A percentile compares a stretch with the other conserved stretches of the same genome.
phyloP scores from a whole-genome alignment of 352 stramenopile genomes.

The Pythium dissimile region DNA sequence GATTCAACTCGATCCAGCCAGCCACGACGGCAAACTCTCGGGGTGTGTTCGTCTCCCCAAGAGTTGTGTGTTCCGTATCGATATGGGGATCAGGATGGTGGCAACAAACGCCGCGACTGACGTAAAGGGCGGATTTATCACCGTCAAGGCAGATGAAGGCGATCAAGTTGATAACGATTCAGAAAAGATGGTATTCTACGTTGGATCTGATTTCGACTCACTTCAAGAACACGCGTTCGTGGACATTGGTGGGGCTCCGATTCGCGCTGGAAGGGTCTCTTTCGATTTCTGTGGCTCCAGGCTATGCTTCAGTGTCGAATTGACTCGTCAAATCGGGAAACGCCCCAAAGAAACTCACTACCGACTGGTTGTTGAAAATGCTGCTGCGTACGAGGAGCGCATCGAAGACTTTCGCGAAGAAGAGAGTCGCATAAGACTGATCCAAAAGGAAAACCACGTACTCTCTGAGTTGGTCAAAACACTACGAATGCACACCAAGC shows the following conservation, averaged over 20 bases:
- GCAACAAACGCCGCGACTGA: not conserved
- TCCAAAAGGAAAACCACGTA: conserved; percentile 64
- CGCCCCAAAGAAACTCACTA: conserved; percentile 5
- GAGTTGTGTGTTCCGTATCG: conserved; percentile 41
- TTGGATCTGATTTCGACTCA: conserved; percentile 56
- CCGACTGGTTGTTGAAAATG: conserved; percentile 14
- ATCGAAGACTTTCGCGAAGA: conserved; percentile 68
- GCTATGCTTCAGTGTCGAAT: conserved; percentile 64
- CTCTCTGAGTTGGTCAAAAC: conserved; percentile 75
- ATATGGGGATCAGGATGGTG: conserved; percentile 23
- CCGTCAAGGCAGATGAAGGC: conserved; percentile 14
- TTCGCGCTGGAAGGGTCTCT: conserved; percentile 25
- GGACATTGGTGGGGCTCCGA: conserved; percentile 33
- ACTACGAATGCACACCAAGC: conserved; percentile 59
- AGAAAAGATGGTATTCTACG: conserved; percentile 36
- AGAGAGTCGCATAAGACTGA: conserved; percentile 32
- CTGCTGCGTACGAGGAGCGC: conserved; percentile 39
- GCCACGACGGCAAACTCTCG: conserved; percentile 1
- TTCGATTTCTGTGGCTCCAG: conserved; percentile 64
- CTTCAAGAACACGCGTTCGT: conserved; percentile 43
- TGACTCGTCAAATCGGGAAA: conserved; percentile 20
- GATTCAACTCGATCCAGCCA: conserved; percentile 20
- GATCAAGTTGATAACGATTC: not conserved
- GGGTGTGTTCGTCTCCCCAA: conserved; percentile 50
- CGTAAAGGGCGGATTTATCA: no score